Base-by-base conservation (phyloP, 106 monocot genomes). In the Cymbidium sinense region DNA sequence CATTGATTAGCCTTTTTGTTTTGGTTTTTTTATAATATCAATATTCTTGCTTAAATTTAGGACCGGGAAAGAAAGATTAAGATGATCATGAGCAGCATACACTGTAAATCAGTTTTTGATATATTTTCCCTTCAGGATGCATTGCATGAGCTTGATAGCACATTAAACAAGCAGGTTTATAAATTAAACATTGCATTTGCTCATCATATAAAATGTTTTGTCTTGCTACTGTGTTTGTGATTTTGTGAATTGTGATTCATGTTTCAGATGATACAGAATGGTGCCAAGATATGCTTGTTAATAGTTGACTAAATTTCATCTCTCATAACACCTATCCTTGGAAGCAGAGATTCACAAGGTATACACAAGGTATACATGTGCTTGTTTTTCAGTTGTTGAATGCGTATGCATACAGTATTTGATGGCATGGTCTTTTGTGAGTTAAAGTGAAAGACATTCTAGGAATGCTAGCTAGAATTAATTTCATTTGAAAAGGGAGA, bases 291-390 rank as follows among this genome's bases (percentile, higher is more conserved):
- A 47, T 78, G 85, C 70, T 82, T 99, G 78, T 78, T 98, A 61
- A 82, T 98, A 76, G 62, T 92, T 74, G 98, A 98, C 78, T 94
- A 94, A 23, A 73, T 98, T 30, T 98, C 98, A 39, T 94, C 94
- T 35, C 81, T 98, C 41, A 67, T 92, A 58, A 75, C 90, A 2
- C 94, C 94, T 25, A 83, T 90, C 55, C 86, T 92, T 58, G 90
- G 93, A 62, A 87, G 92, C 70, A 98, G 87, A 81, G 74, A 73
- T 82, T 76, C 94, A 30, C 82, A 87, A 82, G 98, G 98, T 98
- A 94, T 70, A n/a, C n/a, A n/a, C n/a, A n/a, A n/a, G n/a, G n/a
- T n/a, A n/a, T n/a, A n/a, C 34, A 9, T 4, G 30, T 71, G 11
- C 35, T 71, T 29, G 4, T 21, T 20, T 39, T 71, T 71, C n/a